Base-by-base conservation (phyloP, 2,329 filamentous ascomycete genomes). In the Ophiocordyceps polyrhachis-furcata region DNA sequence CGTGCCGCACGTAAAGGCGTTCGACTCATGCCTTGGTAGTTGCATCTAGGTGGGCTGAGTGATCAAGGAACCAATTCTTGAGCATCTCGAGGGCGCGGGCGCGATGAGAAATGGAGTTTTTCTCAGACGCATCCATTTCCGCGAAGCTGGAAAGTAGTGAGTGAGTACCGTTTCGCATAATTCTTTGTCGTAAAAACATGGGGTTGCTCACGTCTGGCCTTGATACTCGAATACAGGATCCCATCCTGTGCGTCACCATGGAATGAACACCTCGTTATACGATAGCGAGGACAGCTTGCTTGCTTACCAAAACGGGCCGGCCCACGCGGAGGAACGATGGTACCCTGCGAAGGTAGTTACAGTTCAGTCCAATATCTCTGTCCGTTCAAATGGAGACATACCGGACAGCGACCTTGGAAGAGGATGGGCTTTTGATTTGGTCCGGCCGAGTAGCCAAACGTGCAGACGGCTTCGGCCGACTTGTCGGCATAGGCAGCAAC, bases 191-290 rank as follows among this genome's bases (percentile, higher is more conserved):
- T 1, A 12, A 41, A 21, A 6, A n/a, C 17, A 5, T 21, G 20
- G 31, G 3, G 17, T 17, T 1, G 3, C 35, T 19, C 19, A 17
- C 67, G 91, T 98, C 64, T 85, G 69, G 40, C 88, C 88, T 51
- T 93, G 74, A 53, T 93, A 89, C 65, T 98, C 91, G 55, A 98
- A 98, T 51, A 93, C 81, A 2, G 91, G 78, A 61, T 98, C 91
- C 91, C 91, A 98, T 41, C 89, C 88, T 93, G 50, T 23, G 42
- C 3, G 9, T 8, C 4, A 11, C 25, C 5, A 28, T 11, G 25
- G 9, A 7, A 29, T 14, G 11, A 25, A 9, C 21, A 41, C 21
- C 19, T 38, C 14, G n/a, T n/a, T n/a, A n/a, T n/a, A n/a, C n/a
- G n/a, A n/a, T n/a, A n/a, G n/a, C n/a, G n/a, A 28, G 9, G 5